Conservation (phyloP, 148 eudicot species). For the Dysphania ambrosioides region DNA sequence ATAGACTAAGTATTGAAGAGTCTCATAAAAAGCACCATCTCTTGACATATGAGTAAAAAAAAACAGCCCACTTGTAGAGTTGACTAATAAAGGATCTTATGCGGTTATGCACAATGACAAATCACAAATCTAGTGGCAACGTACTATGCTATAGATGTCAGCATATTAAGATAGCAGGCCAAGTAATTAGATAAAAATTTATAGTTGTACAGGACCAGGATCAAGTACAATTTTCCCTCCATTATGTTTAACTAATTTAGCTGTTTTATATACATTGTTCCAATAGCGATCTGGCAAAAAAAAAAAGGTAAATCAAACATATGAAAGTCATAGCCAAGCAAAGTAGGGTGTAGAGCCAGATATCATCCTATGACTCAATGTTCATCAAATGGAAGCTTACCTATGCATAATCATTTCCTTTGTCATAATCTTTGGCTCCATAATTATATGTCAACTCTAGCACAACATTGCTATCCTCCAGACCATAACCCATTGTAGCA, state of each 20-base stretch:
- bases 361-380: constrained; percentile 2
- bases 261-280: constrained; percentile 80
- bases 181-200: no score
- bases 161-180: no score
- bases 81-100: no score
- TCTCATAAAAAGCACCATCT: neutral
- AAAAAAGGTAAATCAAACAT: neutral
- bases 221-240: constrained; percentile 64
- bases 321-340: constrained; percentile 13
- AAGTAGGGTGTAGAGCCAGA: neutral
- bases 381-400: constrained; percentile 24
- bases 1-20: neutral
- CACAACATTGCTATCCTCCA: constrained; percentile 56
- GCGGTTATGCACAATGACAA: no score
- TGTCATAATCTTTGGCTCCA: constrained; percentile 68
- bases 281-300: constrained; percentile 72
- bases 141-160: no score
- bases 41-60: neutral
- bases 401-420: constrained; percentile 92
- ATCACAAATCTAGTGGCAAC: no score
- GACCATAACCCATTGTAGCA: constrained; percentile 82
- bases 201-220: no score
- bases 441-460: constrained; percentile 77
- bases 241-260: constrained; percentile 50
- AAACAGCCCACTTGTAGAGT: no score